A percentile compares a stretch with the other conserved stretches of the same genome.
Conservation (phyloP, 2,329 filamentous ascomycete species). For the Fusarium scirpi region DNA sequence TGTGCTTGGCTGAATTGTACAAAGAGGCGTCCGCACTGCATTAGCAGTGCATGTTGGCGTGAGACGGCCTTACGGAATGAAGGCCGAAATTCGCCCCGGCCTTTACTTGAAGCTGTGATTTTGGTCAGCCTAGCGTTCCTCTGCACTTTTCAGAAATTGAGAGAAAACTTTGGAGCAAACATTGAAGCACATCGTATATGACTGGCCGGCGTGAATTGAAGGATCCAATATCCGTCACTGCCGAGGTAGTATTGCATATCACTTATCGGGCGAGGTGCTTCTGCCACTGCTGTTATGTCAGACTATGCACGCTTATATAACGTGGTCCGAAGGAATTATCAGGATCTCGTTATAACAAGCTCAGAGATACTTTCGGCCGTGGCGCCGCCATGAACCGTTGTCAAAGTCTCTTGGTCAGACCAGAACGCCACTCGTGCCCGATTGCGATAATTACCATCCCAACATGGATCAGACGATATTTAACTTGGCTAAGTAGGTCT, state of each 20-base stretch:
- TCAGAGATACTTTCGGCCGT: background rate
- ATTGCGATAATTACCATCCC: background rate
- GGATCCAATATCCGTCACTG: background rate
- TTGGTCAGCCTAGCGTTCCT: background rate
- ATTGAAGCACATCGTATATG: background rate
- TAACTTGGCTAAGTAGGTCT: background rate
- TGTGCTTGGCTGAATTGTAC: background rate
- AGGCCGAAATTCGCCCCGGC: background rate
- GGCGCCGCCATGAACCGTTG: constrained; percentile 5
- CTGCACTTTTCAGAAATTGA: background rate
- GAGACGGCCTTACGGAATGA: background rate
- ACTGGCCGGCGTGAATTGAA: background rate
- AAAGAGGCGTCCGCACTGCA: constrained; percentile 9
- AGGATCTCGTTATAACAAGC: background rate
- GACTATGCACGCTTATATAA: constrained; percentile 2
- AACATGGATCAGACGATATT: background rate
- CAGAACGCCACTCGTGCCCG: background rate
- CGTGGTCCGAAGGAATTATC: background rate
- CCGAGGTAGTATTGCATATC: constrained; percentile 14
- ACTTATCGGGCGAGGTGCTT: background rate
- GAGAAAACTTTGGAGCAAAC: background rate
- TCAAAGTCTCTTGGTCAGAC: background rate
- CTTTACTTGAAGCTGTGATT: background rate
- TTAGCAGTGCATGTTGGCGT: background rate
- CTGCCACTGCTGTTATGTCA: background rate